A percentile compares a stretch with the other conserved stretches of the same genome.
phyloP scores from a whole-genome alignment of 2,329 filamentous ascomycete species.

The Lanzia echinophila region DNA sequence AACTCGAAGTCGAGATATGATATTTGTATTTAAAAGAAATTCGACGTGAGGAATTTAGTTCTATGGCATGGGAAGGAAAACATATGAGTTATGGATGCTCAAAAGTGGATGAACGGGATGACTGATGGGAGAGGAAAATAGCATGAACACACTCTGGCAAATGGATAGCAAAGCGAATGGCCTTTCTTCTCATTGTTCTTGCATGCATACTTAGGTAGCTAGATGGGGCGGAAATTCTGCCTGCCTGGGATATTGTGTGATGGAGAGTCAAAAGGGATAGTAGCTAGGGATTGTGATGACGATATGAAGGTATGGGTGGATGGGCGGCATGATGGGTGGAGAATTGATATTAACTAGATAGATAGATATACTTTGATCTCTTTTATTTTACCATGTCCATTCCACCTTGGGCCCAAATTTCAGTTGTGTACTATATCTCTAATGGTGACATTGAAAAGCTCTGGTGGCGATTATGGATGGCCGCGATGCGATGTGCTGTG shows the following conservation, averaged over 20 bases:
- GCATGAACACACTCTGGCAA: conserved; percentile 4
- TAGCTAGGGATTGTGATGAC: neutral
- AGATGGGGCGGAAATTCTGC: neutral
- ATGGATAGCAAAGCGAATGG: conserved; percentile 1
- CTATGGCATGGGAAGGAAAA: neutral
- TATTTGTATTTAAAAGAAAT: conserved; percentile 9
- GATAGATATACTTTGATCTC: conserved; percentile 10
- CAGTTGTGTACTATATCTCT: no score
- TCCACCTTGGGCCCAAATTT: no score
- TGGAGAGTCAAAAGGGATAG: neutral
- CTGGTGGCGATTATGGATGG: no score
- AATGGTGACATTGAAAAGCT: no score
- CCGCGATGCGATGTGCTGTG: no score
- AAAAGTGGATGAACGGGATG: no score
- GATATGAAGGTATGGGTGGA: neutral
- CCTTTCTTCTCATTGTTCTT: neutral
- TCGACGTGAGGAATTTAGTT: neutral
- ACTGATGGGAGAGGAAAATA: conserved; percentile 3
- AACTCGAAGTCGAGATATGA: neutral
- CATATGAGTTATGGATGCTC: no score
- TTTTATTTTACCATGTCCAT: neutral
- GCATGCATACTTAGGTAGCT: neutral
- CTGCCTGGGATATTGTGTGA: neutral
- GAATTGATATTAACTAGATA: neutral
- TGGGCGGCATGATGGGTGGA: neutral